Evolutionary conservation across 257 asterid genomes (phyloP).

Genomic region (Petrea volubilis): DNA sequence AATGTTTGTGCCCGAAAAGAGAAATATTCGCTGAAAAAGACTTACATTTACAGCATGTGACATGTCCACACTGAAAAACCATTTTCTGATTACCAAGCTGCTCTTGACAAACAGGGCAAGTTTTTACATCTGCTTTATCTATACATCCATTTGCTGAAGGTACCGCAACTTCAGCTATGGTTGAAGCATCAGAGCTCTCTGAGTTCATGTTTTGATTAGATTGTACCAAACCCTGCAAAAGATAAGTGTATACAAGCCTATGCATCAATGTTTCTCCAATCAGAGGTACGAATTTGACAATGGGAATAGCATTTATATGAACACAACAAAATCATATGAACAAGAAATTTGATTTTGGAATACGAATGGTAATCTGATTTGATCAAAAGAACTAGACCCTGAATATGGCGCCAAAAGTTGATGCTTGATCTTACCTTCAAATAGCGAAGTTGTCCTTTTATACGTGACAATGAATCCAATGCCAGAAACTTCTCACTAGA

Average conservation of each 20-base stretch:
- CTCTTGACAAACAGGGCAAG: conserved; percentile 97
- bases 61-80: conserved; percentile 98
- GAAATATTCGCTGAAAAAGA: conserved; percentile 25
- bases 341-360: conserved; percentile 4
- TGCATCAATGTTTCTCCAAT: conserved; percentile 9
- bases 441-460: conserved; percentile 94
- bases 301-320: not conserved
- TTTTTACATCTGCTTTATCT: conserved; percentile 42
- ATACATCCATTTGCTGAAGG: conserved; percentile 34
- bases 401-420: conserved; percentile 5
- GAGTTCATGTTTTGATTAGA: conserved; percentile 50
- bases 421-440: conserved; percentile 60
- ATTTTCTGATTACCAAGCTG: conserved; percentile 80
- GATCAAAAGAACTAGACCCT: conserved; percentile 10
- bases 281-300: not conserved
- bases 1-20: not conserved
- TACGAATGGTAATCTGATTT: conserved; percentile 5
- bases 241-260: conserved; percentile 19
- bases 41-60: conserved; percentile 94
- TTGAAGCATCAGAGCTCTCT: conserved; percentile 41
- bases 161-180: conserved; percentile 33
- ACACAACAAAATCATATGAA: not conserved
- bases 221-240: conserved; percentile 74
- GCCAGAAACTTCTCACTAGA: conserved; percentile 89
- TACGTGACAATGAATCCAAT: conserved; percentile 63